A percentile compares a stretch with the other conserved stretches of the same genome.
Conservation (phyloP, 1,139 yeast species). For the Magnusiomyces suaveolens region DNA sequence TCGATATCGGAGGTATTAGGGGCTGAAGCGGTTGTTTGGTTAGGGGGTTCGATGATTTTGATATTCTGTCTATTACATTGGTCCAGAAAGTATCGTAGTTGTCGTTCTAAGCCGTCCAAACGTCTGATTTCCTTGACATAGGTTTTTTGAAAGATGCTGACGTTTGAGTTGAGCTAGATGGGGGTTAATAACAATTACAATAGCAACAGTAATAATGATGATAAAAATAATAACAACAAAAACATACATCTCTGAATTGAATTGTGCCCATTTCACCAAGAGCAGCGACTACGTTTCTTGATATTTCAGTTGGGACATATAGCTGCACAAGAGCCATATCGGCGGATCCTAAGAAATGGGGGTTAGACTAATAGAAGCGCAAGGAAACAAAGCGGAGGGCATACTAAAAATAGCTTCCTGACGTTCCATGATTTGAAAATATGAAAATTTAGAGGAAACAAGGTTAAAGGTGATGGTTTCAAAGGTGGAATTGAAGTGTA, state of each 20-base stretch:
- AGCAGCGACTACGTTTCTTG: slow-evolving; percentile 78
- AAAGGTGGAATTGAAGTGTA: neutral
- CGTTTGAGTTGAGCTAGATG: slow-evolving; percentile 50
- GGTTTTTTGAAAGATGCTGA: slow-evolving; percentile 77
- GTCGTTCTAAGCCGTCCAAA: slow-evolving; percentile 55
- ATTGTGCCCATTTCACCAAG: slow-evolving; percentile 78
- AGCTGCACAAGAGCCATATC: slow-evolving; percentile 91
- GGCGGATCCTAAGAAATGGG: slow-evolving; percentile 86
- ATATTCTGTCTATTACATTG: slow-evolving; percentile 26
- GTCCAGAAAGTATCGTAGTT: slow-evolving; percentile 33
- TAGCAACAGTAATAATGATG: neutral
- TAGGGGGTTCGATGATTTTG: slow-evolving; percentile 19
- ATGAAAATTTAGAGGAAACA: too few species aligned
- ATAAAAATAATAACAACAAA: neutral
- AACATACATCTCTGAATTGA: slow-evolving; percentile 63
- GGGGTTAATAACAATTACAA: slow-evolving; percentile 6
- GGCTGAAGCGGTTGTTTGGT: slow-evolving; percentile 27
- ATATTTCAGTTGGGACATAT: slow-evolving; percentile 82
- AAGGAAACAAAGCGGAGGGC: slow-evolving; percentile 2
- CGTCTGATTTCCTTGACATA: slow-evolving; percentile 73
- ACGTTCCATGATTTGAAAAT: slow-evolving; percentile 14
- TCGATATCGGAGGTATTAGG: slow-evolving; percentile 63
- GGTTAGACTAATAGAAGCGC: slow-evolving; percentile 38
- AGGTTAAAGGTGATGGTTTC: too few species aligned
- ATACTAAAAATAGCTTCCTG: slow-evolving; percentile 18